phyloP scores from a whole-genome alignment of 148 eudicot genomes.

The Amaranthus hypochondriacus region DNA sequence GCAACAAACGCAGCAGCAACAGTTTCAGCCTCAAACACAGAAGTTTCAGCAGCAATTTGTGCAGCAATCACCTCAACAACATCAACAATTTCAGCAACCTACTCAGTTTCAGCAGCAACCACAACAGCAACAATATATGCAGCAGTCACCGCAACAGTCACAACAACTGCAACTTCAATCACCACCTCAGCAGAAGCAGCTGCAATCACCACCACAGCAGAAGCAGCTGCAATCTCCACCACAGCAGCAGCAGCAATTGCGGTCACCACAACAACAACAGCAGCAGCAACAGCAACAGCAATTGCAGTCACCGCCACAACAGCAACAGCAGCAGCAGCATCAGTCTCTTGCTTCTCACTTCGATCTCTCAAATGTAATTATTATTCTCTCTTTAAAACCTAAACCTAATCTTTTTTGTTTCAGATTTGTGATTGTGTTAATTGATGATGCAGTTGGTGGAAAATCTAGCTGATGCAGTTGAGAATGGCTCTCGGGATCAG shows the following conservation, averaged over 20 bases:
- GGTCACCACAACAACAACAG: conserved; percentile 4
- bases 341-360: conserved; percentile 86
- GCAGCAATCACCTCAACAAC: conserved; percentile 34
- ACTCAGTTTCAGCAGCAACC: conserved; percentile 26
- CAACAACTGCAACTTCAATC: conserved; percentile 14
- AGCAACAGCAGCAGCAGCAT: conserved; percentile 32
- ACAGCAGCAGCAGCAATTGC: conserved; percentile 8
- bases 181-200: conserved; percentile 18
- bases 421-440: conserved; percentile 6
- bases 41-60: conserved; percentile 25
- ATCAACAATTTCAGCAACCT: conserved; percentile 26
- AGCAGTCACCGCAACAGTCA: conserved; percentile 8
- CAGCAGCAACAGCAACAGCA: conserved; percentile 23
- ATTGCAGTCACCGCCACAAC: conserved; percentile 3
- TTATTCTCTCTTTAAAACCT: background rate
- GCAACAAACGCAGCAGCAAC: conserved; percentile 28
- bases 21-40: conserved; percentile 16
- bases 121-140: conserved; percentile 17
- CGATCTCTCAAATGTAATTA: conserved; percentile 57
- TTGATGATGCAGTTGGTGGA: conserved; percentile 69
- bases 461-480: conserved; percentile 76
- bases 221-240: conserved; percentile 1
- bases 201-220: background rate
- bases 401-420: background rate
- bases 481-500: conserved; percentile 82